phyloP scores from a whole-genome alignment of 2,329 filamentous ascomycete species.

The Stachybotrys chartarum region DNA sequence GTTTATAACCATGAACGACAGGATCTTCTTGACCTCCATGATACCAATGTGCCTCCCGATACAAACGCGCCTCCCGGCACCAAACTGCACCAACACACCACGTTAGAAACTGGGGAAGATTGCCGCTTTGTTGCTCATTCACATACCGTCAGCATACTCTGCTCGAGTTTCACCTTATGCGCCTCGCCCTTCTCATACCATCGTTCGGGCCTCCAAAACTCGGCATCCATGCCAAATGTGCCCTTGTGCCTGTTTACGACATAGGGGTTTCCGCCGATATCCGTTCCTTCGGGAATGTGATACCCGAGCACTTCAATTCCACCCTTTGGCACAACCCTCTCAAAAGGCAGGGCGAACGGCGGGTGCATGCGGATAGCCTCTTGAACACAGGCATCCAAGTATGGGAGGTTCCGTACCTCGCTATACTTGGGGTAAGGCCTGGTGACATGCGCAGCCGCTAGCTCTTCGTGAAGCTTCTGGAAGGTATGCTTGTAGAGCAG shows the following conservation, averaged over 20 bases:
- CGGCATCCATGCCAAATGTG: conserved; percentile 1
- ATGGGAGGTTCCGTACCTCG: conserved; percentile 18
- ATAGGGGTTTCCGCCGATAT: background rate
- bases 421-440: conserved; percentile 16
- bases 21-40: conserved; percentile 19
- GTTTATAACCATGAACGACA: conserved; percentile 15
- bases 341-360: background rate
- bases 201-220: conserved; percentile 1
- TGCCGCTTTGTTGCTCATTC: background rate
- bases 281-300: background rate
- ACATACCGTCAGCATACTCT: background rate
- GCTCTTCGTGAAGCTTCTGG: conserved; percentile 16
- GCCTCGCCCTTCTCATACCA: conserved; percentile 1
- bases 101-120: background rate
- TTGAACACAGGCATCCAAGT: conserved; percentile 14
- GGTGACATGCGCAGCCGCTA: conserved; percentile 16
- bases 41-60: conserved; percentile 16
- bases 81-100: conserved; percentile 7
- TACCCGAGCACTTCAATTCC: background rate
- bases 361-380: conserved; percentile 1
- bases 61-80: conserved; percentile 16
- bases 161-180: conserved; percentile 1
- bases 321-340: conserved; percentile 1
- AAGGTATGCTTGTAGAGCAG: conserved; percentile 15
- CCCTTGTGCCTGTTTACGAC: background rate